Conservation (phyloP, 1,139 yeast genomes). For the Blastobotrys proliferans region DNA sequence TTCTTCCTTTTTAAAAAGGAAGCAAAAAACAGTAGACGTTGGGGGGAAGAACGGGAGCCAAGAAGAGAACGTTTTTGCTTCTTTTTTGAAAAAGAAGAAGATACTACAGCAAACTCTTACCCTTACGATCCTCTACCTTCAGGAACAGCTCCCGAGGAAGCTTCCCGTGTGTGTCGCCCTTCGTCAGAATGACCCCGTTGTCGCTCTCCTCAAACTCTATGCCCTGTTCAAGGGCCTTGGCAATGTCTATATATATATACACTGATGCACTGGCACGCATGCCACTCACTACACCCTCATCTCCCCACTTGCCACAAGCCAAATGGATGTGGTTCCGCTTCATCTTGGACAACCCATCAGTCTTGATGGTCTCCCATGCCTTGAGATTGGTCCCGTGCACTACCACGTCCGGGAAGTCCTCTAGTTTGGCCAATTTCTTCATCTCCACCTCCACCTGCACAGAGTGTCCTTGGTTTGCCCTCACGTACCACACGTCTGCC, state of each 20-base stretch:
- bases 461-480: constrained; percentile 95
- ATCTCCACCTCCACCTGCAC: constrained; percentile 44
- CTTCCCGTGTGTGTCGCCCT: constrained; percentile 55
- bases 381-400: constrained; percentile 77
- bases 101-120: not conserved
- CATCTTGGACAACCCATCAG: constrained; percentile 67
- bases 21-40: too few relatives aligned
- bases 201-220: constrained; percentile 58
- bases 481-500: constrained; percentile 40
- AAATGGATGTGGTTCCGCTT: constrained; percentile 80
- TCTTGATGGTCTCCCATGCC: constrained; percentile 47
- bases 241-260: constrained; percentile 58
- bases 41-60: too few relatives aligned
- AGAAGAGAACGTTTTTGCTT: too few relatives aligned
- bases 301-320: constrained; percentile 45
- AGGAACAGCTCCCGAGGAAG: constrained; percentile 47
- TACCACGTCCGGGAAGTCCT: constrained; percentile 38
- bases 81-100: too few relatives aligned
- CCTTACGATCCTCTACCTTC: constrained; percentile 24
- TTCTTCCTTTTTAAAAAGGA: too few relatives aligned
- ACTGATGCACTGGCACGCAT: constrained; percentile 59
- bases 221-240: constrained; percentile 43
- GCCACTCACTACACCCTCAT: constrained; percentile 58
- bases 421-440: constrained; percentile 24
- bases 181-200: constrained; percentile 71